These are phyloP conservation scores for Rhynchospora tenuis DNA, from an alignment of 176 grass and related monocot genomes.

Conservation along the genomic window DNA sequence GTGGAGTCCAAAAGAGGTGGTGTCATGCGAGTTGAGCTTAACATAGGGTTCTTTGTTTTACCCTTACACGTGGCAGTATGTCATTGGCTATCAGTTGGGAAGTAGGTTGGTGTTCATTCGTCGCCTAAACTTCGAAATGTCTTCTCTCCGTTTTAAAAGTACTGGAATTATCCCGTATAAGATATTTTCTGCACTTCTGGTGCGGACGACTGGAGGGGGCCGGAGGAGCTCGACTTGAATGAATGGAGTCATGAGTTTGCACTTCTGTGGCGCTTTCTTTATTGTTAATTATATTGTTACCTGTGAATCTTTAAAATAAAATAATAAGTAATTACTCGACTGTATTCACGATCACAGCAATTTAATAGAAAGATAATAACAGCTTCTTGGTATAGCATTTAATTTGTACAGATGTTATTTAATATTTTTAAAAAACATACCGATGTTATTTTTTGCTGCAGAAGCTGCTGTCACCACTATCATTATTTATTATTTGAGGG, in stretches of 20 bases:
- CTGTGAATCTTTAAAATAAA: background rate
- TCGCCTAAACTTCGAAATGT: background rate
- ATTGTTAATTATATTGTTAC: background rate
- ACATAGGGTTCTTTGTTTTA: background rate
- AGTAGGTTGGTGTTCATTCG: background rate
- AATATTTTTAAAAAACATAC: too few relatives aligned
- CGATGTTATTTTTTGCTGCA: too few relatives aligned
- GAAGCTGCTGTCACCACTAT: background rate
- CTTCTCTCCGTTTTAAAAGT: background rate
- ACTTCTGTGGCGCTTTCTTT: background rate
- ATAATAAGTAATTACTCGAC: too few relatives aligned
- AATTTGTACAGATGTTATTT: background rate
- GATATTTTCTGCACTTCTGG: background rate
- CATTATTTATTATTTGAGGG: background rate
- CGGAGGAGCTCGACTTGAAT: background rate
- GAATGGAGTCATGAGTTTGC: background rate
- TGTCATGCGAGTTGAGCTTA: slow-evolving; percentile 12
- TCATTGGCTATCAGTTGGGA: background rate
- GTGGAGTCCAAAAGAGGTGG: background rate
- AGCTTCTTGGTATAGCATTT: background rate
- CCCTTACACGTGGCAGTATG: background rate
- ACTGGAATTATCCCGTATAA: background rate
- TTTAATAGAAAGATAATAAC: background rate
- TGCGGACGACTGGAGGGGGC: background rate
- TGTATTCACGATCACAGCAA: too few relatives aligned